phyloP scores from a whole-genome alignment of 2,329 filamentous ascomycete genomes.

The Paramyrothecium sp. region DNA sequence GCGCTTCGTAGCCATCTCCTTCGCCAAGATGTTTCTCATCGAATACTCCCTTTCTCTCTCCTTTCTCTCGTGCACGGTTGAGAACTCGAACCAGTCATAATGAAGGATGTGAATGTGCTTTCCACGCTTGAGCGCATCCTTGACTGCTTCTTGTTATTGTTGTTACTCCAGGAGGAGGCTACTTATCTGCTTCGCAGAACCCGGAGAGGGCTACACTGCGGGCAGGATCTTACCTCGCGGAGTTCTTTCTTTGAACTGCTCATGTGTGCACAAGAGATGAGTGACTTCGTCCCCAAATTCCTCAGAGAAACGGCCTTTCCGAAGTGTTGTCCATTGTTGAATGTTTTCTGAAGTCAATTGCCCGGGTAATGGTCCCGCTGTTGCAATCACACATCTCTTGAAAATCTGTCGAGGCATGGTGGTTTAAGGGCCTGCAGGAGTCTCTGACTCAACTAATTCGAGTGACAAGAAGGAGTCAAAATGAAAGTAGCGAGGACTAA shows the following conservation, averaged over 20 bases:
- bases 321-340: slow-evolving; percentile 60
- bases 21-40: slow-evolving; percentile 30
- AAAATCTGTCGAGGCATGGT: slow-evolving; percentile 44
- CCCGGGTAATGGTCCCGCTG: slow-evolving; percentile 56
- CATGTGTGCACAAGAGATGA: slow-evolving; percentile 67
- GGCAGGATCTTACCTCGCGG: slow-evolving; percentile 28
- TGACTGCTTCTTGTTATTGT: slow-evolving; percentile 25
- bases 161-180: not conserved
- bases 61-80: slow-evolving; percentile 28
- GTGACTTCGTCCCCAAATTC: slow-evolving; percentile 59
- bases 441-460: no score
- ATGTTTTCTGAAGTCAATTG: slow-evolving; percentile 54
- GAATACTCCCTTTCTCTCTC: slow-evolving; percentile 37
- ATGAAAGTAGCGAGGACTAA: no score
- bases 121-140: slow-evolving; percentile 31
- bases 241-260: slow-evolving; percentile 53
- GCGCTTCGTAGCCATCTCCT: slow-evolving; percentile 26
- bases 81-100: slow-evolving; percentile 54
- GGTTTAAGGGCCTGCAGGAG: not conserved
- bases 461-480: no score
- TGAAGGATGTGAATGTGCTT: slow-evolving; percentile 40
- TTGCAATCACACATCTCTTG: slow-evolving; percentile 50
- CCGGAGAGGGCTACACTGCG: not conserved
- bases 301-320: slow-evolving; percentile 57
- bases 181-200: not conserved